Percentiles rank a stretch among this genome's conserved stretches.
These are phyloP conservation scores for Usnea hakonensis DNA, from an alignment of 495 filamentous ascomycete species.

Conservation along the genomic window DNA sequence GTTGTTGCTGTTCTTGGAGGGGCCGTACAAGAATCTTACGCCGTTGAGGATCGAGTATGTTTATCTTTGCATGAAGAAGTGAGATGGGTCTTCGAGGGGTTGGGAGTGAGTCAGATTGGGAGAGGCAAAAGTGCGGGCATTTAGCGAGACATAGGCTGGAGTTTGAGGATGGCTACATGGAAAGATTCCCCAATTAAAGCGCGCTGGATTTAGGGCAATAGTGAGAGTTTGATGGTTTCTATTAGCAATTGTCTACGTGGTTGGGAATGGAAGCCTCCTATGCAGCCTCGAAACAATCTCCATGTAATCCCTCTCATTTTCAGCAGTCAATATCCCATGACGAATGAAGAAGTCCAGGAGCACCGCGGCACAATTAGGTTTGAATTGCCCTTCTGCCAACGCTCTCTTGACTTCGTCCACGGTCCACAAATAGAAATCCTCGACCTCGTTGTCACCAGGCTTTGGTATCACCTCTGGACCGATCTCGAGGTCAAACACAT, in stretches of 20 bases:
- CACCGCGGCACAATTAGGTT: constrained; percentile 85
- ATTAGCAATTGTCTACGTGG: constrained; percentile 29
- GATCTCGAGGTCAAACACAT: constrained; percentile 84
- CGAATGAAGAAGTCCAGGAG: constrained; percentile 86
- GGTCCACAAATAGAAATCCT: constrained; percentile 69
- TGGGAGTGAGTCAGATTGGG: neutral
- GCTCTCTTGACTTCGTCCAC: constrained; percentile 67
- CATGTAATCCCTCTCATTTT: constrained; percentile 75
- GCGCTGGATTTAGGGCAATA: constrained; percentile 30
- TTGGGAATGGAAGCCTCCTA: constrained; percentile 76
- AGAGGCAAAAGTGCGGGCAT: neutral
- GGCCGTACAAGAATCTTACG: constrained; percentile 93
- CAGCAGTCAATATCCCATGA: constrained; percentile 70
- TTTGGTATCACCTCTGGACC: constrained; percentile 55
- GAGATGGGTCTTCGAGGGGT: constrained; percentile 12
- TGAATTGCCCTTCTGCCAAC: constrained; percentile 68
- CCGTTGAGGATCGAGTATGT: constrained; percentile 83
- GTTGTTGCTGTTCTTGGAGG: constrained; percentile 78
- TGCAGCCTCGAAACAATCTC: constrained; percentile 71
- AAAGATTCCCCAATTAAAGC: constrained; percentile 19
- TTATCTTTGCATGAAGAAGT: constrained; percentile 91
- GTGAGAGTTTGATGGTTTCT: constrained; percentile 21
- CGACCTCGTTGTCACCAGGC: constrained; percentile 82
- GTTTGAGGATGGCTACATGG: neutral
- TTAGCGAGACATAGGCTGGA: neutral